Conservation (phyloP, 768 basidiomycete genomes). For the Crucibulum laeve region DNA sequence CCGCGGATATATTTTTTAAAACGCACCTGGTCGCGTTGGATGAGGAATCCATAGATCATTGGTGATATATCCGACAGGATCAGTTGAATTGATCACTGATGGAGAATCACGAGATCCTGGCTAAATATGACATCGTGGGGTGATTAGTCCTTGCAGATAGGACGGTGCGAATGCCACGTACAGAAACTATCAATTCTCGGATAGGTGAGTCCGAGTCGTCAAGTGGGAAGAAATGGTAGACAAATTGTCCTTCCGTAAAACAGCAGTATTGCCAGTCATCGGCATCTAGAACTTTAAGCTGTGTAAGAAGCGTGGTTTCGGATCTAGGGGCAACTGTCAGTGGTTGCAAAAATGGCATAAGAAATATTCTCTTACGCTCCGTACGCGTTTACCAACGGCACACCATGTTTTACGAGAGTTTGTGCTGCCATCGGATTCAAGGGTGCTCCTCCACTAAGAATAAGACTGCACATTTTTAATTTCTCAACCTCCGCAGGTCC, state of each 20-base stretch:
- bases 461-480: conserved; percentile 4
- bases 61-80: conserved; percentile 15
- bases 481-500: conserved; percentile 2
- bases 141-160: not conserved
- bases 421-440: conserved; percentile 8
- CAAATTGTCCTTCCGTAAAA: not conserved
- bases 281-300: not conserved
- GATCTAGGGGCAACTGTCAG: too few species aligned
- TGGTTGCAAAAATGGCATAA: too few species aligned
- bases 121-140: conserved; percentile 2
- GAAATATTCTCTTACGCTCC: conserved; percentile 5
- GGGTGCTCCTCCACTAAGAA: conserved; percentile 12
- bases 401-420: conserved; percentile 6
- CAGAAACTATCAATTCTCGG: not conserved
- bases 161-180: not conserved
- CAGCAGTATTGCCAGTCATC: conserved; percentile 1
- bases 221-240: not conserved
- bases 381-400: conserved; percentile 5
- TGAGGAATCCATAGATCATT: conserved; percentile 16
- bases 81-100: conserved; percentile 12
- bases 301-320: conserved; percentile 1
- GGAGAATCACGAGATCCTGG: conserved; percentile 11
- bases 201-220: not conserved
- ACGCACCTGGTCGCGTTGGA: conserved; percentile 10
- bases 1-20: not conserved